Base-by-base conservation (phyloP, 345 rosid species). In the Ricinus communis region DNA sequence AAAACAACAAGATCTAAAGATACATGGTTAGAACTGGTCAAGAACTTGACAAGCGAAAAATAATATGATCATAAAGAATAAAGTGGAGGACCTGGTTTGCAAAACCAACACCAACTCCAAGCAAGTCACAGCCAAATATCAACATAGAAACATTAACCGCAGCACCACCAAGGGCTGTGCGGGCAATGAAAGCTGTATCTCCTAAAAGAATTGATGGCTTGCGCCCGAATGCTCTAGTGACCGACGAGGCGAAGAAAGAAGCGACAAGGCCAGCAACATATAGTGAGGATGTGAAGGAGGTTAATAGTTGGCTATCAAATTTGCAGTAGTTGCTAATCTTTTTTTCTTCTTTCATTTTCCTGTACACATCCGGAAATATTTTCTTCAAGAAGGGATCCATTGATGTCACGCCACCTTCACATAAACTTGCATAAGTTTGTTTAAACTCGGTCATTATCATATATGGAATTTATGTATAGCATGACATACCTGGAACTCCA, bases 21-120 rank as follows among this genome's bases (percentile, higher is more conserved):
- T 33, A 33, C 38, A 33, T n/a, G n/a, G 43, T 38, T 9, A 38
- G 43, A 28, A 28, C 16, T 38, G 24, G 2, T 40, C 0, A 38
- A 41, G 38, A 55, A 68, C 22, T 50, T 33, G 6, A 66, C 3
- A 3, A 22, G 1, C 4, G 1, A 5, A 24, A 24, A 41, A 27
- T 2, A 24, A 43, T 21, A 24, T 12, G 43, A 14, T 21, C 25
- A 14, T 19, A 11, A 62, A 62, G 51, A 66, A 66, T 66, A 28
- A 51, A 69, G 54, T 14, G 45, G 60, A 62, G 25, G 43, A 92
- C 96, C 94, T 93, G 95, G 68, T 90, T 93, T 1, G 96, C 84
- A 38, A 90, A 93, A 56, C 98, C 96, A 8, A 93, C 83, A 0
- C 98, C 96, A 22, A 90, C 71, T 0, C 95, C 98, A 3, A 93